Percentiles rank a stretch among this genome's conserved stretches.
These are phyloP conservation scores for Galerina marginata DNA, from an alignment of 768 basidiomycete species.

Conservation along the genomic window DNA sequence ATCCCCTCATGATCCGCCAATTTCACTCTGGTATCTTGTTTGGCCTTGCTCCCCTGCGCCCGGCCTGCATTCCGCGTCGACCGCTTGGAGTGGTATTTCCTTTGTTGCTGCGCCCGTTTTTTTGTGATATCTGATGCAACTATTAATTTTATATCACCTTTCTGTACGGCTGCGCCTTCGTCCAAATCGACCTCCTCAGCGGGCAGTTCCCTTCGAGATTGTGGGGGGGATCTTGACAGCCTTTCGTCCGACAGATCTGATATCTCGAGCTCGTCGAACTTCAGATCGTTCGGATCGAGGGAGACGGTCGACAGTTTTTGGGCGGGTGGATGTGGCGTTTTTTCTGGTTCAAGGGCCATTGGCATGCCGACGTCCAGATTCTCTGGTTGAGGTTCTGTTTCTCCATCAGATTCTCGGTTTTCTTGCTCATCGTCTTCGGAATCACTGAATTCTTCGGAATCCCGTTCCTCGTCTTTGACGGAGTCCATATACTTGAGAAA, in stretches of 20 bases:
- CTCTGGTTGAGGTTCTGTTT: slow-evolving; percentile 27
- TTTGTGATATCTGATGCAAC: slow-evolving; percentile 69
- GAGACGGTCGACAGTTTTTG: not conserved
- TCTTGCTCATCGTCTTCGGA: slow-evolving; percentile 23
- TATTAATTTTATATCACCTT: slow-evolving; percentile 54
- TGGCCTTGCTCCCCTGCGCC: slow-evolving; percentile 84
- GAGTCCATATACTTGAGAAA: slow-evolving; percentile 69
- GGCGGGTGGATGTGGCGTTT: not conserved
- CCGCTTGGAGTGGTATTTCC: slow-evolving; percentile 82
- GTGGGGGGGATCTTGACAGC: slow-evolving; percentile 57
- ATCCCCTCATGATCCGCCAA: slow-evolving; percentile 57
- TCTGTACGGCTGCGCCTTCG: slow-evolving; percentile 36
- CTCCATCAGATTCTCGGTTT: slow-evolving; percentile 33
- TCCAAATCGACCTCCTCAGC: slow-evolving; percentile 44
- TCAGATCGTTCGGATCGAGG: slow-evolving; percentile 17
- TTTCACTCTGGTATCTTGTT: slow-evolving; percentile 73
- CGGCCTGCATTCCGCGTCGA: slow-evolving; percentile 66
- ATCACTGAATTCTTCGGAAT: slow-evolving; percentile 17
- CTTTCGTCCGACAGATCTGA: slow-evolving; percentile 33
- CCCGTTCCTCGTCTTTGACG: slow-evolving; percentile 40
- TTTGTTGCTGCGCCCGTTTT: slow-evolving; percentile 63
- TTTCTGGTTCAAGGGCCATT: not conserved
- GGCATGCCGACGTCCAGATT: not conserved
- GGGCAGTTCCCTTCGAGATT: slow-evolving; percentile 53
- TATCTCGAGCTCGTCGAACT: slow-evolving; percentile 30